Conservation (phyloP, 1,284 basidiomycete genomes). For the Austropuccinia psidii region DNA sequence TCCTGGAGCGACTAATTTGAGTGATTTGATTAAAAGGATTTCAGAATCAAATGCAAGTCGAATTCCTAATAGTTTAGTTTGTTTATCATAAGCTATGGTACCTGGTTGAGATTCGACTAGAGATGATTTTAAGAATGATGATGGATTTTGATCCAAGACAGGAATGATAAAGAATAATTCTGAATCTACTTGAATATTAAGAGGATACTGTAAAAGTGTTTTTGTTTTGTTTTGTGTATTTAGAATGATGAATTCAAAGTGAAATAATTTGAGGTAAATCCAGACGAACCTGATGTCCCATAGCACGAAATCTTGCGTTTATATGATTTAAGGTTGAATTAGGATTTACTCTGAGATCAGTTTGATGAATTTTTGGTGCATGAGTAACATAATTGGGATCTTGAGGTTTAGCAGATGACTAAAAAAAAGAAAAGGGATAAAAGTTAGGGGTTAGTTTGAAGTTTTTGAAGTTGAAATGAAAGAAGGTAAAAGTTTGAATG, state of each 20-base stretch:
- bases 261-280: neutral
- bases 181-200: neutral
- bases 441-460: neutral
- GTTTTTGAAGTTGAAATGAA: too few relatives aligned
- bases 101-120: neutral
- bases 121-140: neutral
- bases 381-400: conserved; percentile 50
- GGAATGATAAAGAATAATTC: neutral
- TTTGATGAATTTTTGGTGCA: too few relatives aligned
- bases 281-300: conserved; percentile 11
- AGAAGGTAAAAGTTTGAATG: neutral
- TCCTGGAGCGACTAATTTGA: neutral
- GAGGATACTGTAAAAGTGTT: neutral
- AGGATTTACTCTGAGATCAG: neutral
- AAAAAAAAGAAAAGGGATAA: too few relatives aligned
- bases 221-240: neutral
- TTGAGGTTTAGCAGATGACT: conserved; percentile 48
- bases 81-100: neutral
- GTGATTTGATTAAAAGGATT: neutral
- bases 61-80: neutral
- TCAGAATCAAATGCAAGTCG: neutral
- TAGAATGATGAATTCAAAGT: neutral
- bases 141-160: neutral
- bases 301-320: neutral
- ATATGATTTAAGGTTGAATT: neutral